Conservation (phyloP, 345 rosid species). For the Reutealis trisperma region DNA sequence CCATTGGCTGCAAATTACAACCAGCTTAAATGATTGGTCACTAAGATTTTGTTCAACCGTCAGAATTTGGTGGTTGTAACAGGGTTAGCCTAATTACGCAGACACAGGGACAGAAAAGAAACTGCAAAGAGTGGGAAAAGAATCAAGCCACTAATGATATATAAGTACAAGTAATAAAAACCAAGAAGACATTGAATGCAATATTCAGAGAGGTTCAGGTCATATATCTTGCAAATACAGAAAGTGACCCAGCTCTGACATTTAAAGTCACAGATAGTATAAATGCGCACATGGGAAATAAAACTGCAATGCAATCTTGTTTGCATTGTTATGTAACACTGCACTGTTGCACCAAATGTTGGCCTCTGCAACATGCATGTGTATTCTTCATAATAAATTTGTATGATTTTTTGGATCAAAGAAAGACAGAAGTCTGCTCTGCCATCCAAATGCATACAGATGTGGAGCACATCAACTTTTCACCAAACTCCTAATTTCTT, state of each 20-base stretch:
- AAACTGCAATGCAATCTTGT: not conserved
- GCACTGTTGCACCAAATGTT: not conserved
- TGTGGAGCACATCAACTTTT: not conserved
- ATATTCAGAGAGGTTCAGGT: not conserved
- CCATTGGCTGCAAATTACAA: not conserved
- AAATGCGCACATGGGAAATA: not conserved
- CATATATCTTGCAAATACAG: not conserved
- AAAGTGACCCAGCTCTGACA: not conserved
- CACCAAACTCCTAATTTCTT: not conserved
- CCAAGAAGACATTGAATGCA: not conserved
- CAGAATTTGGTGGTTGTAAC: not conserved
- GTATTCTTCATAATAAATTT: not conserved
- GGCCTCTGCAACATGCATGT: not conserved
- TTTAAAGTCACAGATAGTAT: not conserved
- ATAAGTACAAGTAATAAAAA: not conserved
- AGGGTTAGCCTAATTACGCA: constrained; percentile 1
- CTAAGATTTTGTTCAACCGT: not conserved
- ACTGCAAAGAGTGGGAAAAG: not conserved
- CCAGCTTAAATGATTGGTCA: not conserved
- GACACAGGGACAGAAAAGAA: not conserved
- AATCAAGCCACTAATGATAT: not conserved
- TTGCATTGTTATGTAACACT: not conserved
- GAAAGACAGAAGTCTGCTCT: not conserved
- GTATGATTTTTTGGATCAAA: not conserved
- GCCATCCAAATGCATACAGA: not conserved